Evolutionary conservation across 139 green algal species (phyloP).

Genomic region (Tetradesmus lagerheimii): DNA sequence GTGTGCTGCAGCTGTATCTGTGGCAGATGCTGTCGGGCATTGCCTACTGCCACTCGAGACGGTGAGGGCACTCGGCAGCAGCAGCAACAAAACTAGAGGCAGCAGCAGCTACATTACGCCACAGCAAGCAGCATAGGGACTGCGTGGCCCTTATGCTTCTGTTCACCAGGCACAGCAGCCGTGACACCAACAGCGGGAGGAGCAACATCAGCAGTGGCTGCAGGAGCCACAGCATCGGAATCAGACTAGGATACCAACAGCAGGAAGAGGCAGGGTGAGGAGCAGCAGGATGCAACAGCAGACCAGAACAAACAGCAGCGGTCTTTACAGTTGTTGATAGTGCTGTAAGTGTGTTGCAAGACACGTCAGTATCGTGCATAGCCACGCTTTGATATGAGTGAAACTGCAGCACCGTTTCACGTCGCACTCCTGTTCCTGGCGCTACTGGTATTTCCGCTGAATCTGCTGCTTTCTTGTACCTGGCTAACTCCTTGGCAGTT

Average conservation of each 20-base stretch:
- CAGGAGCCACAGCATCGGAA: neutral
- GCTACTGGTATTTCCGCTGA: neutral
- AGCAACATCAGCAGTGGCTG: neutral
- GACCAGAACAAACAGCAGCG: too few species aligned
- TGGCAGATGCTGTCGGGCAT: slow-evolving; percentile 97
- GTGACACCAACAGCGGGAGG: neutral
- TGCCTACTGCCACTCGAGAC: slow-evolving; percentile 91
- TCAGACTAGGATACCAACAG: neutral
- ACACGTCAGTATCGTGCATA: too few species aligned
- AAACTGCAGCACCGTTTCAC: neutral
- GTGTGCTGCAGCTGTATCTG: slow-evolving; percentile 85
- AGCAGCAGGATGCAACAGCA: neutral
- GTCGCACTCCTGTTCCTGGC: neutral
- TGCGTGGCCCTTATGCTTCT: too few species aligned
- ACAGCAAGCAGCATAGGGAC: too few species aligned
- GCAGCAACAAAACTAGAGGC: too few species aligned
- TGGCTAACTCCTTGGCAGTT: too few species aligned
- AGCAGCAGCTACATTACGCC: too few species aligned
- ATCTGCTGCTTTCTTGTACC: neutral
- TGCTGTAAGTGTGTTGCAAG: too few species aligned
- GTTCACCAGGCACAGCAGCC: too few species aligned
- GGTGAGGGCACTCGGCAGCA: slow-evolving; percentile 55
- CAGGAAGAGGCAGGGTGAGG: neutral
- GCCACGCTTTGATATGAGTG: neutral
- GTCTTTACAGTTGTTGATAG: too few species aligned